Evolutionary conservation across 2,329 filamentous ascomycete species (phyloP).

Genomic region (Aureobasidium leucospermi): DNA sequence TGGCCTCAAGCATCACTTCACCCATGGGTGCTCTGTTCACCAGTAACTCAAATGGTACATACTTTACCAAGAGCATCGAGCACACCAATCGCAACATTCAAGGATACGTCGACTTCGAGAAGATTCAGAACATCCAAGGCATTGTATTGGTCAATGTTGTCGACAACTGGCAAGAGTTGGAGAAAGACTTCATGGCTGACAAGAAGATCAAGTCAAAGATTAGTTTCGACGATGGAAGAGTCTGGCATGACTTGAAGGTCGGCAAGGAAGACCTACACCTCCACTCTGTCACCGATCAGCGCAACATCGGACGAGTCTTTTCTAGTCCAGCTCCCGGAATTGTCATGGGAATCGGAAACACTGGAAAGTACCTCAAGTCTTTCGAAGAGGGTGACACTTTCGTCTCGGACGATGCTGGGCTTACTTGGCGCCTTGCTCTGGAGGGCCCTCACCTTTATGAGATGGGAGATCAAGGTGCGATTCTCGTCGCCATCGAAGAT

Average conservation of each 20-base stretch:
- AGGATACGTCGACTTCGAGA: constrained; percentile 90
- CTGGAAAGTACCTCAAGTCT: constrained; percentile 61
- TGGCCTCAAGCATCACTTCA: constrained; percentile 57
- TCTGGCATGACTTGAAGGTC: constrained; percentile 63
- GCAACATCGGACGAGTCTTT: constrained; percentile 78
- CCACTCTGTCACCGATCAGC: constrained; percentile 81
- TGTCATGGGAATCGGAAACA: constrained; percentile 91
- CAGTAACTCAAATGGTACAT: constrained; percentile 95
- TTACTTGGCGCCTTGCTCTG: constrained; percentile 70
- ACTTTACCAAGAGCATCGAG: constrained; percentile 85
- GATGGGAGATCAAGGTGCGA: constrained; percentile 86
- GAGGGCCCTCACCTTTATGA: constrained; percentile 90
- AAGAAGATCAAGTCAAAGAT: constrained; percentile 76
- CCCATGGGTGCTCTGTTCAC: constrained; percentile 86
- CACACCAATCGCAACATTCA: constrained; percentile 76
- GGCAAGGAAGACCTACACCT: constrained; percentile 64
- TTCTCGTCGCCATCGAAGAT: constrained; percentile 76
- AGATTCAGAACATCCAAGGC: constrained; percentile 83
- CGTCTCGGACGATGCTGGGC: constrained; percentile 83
- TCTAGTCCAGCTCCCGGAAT: constrained; percentile 90
- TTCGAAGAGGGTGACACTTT: constrained; percentile 73
- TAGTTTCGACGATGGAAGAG: constrained; percentile 91
- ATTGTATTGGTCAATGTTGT: constrained; percentile 87
- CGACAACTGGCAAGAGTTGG: constrained; percentile 73
- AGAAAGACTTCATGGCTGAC: constrained; percentile 37